phyloP scores from a whole-genome alignment of 495 filamentous ascomycete species.

The Physcia stellaris region DNA sequence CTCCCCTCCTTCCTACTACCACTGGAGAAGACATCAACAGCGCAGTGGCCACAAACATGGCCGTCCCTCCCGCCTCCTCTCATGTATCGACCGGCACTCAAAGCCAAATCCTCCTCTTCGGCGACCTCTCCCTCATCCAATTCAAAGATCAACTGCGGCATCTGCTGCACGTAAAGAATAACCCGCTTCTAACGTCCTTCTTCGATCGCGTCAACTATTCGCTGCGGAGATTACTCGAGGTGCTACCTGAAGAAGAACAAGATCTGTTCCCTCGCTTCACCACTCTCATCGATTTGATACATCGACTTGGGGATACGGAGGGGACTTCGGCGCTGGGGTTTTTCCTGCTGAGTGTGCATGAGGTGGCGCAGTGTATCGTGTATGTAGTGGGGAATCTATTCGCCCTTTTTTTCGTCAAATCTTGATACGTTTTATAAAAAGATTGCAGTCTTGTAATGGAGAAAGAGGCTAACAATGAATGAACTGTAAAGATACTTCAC shows the following conservation, averaged over 20 bases:
- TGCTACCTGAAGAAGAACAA: slow-evolving; percentile 43
- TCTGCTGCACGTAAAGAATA: slow-evolving; percentile 49
- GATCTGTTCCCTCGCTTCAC: slow-evolving; percentile 54
- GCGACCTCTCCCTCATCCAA: slow-evolving; percentile 63
- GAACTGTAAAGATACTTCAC: too few species aligned
- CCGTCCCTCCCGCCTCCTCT: too few species aligned
- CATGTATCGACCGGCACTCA: too few species aligned
- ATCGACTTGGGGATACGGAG: slow-evolving; percentile 45
- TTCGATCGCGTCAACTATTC: slow-evolving; percentile 47
- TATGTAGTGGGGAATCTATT: too few species aligned
- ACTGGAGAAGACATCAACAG: too few species aligned
- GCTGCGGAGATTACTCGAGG: slow-evolving; percentile 46
- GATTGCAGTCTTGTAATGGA: too few species aligned
- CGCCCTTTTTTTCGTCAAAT: too few species aligned
- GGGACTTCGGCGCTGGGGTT: slow-evolving; percentile 50
- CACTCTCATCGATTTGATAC: slow-evolving; percentile 53
- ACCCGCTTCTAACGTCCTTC: slow-evolving; percentile 50
- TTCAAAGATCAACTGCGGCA: slow-evolving; percentile 51
- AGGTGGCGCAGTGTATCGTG: slow-evolving; percentile 67
- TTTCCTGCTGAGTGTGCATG: slow-evolving; percentile 51
- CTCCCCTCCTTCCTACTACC: too few species aligned
- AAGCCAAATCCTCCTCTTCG: slow-evolving; percentile 34
- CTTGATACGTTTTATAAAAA: too few species aligned
- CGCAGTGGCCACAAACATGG: too few species aligned
- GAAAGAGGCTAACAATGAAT: too few species aligned